Percentiles rank a stretch among this genome's conserved stretches.
Conservation (phyloP, 306 rosid genomes). For the Cucumis melo region DNA sequence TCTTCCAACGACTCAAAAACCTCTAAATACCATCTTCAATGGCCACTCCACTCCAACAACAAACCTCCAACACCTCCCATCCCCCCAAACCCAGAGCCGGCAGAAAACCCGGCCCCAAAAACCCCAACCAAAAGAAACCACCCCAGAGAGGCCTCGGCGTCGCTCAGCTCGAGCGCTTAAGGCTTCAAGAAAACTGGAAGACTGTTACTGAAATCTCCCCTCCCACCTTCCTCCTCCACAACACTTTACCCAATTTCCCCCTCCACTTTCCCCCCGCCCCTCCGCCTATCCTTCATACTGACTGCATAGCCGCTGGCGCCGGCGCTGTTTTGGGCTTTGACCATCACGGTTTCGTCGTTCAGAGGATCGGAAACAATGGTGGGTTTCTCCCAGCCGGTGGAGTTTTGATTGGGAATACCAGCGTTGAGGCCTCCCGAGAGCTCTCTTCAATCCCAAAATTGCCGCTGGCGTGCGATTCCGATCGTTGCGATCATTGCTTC, state of each 20-base stretch:
- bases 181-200: conserved; percentile 31
- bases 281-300: conserved; percentile 9
- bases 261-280: conserved; percentile 15
- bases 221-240: neutral
- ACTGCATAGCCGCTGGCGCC: no score
- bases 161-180: conserved; percentile 40
- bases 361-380: neutral
- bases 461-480: conserved; percentile 4
- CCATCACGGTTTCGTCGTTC: neutral
- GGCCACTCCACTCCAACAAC: conserved; percentile 14
- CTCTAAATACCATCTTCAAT: neutral
- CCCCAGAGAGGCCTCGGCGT: conserved; percentile 75
- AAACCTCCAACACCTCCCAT: neutral
- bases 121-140: conserved; percentile 26
- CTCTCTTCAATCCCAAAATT: conserved; percentile 84
- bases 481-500: conserved; percentile 27
- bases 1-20: neutral
- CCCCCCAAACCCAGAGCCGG: conserved; percentile 14
- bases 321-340: no score
- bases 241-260: conserved; percentile 8
- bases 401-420: conserved; percentile 9
- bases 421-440: conserved; percentile 49
- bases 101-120: conserved; percentile 17
- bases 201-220: conserved; percentile 23
- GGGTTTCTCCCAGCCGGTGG: neutral